Percentiles rank a stretch among this genome's conserved stretches.
phyloP scores from a whole-genome alignment of 495 filamentous ascomycete genomes.

The Aspergillus bertholletiae region DNA sequence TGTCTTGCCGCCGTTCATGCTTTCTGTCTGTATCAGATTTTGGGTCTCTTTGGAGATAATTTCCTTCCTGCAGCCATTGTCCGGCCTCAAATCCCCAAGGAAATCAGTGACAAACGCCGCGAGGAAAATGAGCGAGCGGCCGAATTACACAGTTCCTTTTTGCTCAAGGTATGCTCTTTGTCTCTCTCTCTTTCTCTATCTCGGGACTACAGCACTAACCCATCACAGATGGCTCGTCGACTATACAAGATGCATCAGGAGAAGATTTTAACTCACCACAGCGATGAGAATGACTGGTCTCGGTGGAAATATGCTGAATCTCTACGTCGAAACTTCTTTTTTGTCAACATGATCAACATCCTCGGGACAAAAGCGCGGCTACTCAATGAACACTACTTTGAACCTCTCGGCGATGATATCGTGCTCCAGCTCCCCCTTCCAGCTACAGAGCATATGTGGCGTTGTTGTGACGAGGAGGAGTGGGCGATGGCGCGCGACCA shows the following conservation, averaged over 20 bases:
- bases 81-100: neutral
- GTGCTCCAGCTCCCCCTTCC: conserved; percentile 12
- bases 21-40: conserved; percentile 16
- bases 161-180: conserved; percentile 8
- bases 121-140: conserved; percentile 2
- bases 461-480: conserved; percentile 11
- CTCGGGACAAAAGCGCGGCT: conserved; percentile 2
- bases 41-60: conserved; percentile 12
- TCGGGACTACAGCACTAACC: neutral
- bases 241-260: conserved; percentile 5
- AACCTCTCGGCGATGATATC: conserved; percentile 10
- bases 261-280: conserved; percentile 5
- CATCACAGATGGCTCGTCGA: conserved; percentile 11
- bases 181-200: neutral
- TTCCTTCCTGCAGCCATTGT: neutral
- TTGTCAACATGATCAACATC: conserved; percentile 17
- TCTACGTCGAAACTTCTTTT: conserved; percentile 18
- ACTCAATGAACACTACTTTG: conserved; percentile 11
- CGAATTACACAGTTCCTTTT: conserved; percentile 7
- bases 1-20: conserved; percentile 16
- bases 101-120: neutral
- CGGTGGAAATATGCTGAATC: conserved; percentile 20
- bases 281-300: conserved; percentile 11
- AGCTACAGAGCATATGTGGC: conserved; percentile 18
- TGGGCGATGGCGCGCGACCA: conserved; percentile 11